Conservation (phyloP, 768 basidiomycete species). For the Tylopilus plumbeoviolaceoides region DNA sequence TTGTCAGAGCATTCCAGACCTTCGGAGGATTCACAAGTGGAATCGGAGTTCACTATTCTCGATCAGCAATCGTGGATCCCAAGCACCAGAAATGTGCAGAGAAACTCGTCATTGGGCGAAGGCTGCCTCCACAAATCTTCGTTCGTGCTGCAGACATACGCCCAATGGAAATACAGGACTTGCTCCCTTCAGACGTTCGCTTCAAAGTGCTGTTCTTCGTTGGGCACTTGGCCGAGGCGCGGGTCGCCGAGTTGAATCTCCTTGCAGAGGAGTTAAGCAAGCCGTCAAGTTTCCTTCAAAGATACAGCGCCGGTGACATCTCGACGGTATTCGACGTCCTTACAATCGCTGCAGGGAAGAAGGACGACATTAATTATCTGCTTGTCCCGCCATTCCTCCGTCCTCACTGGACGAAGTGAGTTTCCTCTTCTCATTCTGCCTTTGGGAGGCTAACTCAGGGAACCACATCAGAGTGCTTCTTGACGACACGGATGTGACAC, state of each 20-base stretch:
- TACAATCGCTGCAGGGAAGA: slow-evolving; percentile 27
- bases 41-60: slow-evolving; percentile 39
- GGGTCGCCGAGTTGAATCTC: slow-evolving; percentile 18
- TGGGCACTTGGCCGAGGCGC: slow-evolving; percentile 24
- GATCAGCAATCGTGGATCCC: slow-evolving; percentile 33
- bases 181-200: slow-evolving; percentile 34
- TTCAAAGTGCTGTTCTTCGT: slow-evolving; percentile 38
- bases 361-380: slow-evolving; percentile 32
- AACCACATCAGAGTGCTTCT: slow-evolving; percentile 29
- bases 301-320: slow-evolving; percentile 18
- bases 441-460: neutral
- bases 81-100: slow-evolving; percentile 31
- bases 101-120: slow-evolving; percentile 34
- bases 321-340: slow-evolving; percentile 32
- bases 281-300: slow-evolving; percentile 28
- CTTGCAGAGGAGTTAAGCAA: slow-evolving; percentile 28
- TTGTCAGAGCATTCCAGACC: slow-evolving; percentile 33
- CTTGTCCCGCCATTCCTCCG: slow-evolving; percentile 33
- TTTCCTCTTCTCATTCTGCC: slow-evolving; percentile 1
- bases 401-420: slow-evolving; percentile 42
- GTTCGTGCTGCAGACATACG: slow-evolving; percentile 35
- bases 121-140: slow-evolving; percentile 35
- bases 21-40: slow-evolving; percentile 37
- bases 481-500: slow-evolving; percentile 34
- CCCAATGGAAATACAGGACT: slow-evolving; percentile 39